Base-by-base conservation (phyloP, 306 rosid genomes). In the Arachis hypogaea region DNA sequence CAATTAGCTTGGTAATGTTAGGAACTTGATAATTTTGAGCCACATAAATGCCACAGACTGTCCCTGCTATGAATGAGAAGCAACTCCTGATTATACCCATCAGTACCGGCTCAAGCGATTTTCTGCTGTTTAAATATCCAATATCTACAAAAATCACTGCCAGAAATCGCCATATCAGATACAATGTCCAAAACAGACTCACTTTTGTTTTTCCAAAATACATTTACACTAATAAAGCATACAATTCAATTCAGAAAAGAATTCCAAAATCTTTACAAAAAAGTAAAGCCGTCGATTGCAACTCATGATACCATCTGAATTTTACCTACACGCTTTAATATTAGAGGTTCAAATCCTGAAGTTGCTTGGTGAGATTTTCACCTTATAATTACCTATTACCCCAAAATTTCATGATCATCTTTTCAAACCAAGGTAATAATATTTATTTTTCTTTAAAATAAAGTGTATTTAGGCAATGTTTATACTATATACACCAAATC, bases 11-110 rank as follows among this genome's bases (percentile, higher is more conserved):
- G 86, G 59, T 87, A 78, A 91, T 77, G 78, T 88, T 86, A 12
- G 97, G 94, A 74, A 91, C 87, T 78, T 78, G 66, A 78, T 91
- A 91, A 80, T 86, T 91, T 72, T 88, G 97, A 55, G 94, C 92
- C 63, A 88, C 30, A 80, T 91, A 91, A 16, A 91, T 69, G 45
- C 97, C 97, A 30, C 71, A 42, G 29, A 80, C 79, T 12, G 86
- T 81, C 47, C 97, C 97, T 33, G 80, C 8, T 30, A 90, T 78
- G 75, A 90, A 86, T 9, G 91, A 60, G 80, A 88, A 88, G 75
- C 14, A 14, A 14, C 14, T 14, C 83, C 77, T 85, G 44, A 90
- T 83, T 72, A 90, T 88, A 77, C 93, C 97, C 97, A 90, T 90
- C 58, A 6, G 22, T 22, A 56, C 61, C 62, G 41, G 71, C 70